These are phyloP conservation scores for Buddleja alternifolia DNA, from an alignment of 257 asterid genomes.

Conservation along the genomic window DNA sequence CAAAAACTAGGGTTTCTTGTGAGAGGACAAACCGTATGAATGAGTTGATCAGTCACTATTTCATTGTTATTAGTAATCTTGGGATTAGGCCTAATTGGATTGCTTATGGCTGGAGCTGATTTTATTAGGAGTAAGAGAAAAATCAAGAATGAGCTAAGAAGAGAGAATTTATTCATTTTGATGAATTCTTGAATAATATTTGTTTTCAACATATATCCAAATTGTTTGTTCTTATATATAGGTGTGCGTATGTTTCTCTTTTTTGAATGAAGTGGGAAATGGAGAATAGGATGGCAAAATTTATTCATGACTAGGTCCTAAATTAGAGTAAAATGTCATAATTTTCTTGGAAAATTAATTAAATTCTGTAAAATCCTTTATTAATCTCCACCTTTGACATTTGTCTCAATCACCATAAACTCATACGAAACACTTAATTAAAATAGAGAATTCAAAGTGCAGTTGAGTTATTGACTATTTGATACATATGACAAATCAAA, in stretches of 20 bases:
- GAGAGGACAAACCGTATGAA: not conserved
- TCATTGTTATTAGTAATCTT: not conserved
- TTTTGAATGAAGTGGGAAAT: not conserved
- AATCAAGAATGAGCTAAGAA: not conserved
- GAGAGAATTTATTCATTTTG: not conserved
- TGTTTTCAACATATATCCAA: not conserved
- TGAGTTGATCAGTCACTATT: conserved; percentile 12
- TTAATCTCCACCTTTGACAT: too few species aligned
- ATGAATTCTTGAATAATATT: not conserved
- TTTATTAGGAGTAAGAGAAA: not conserved
- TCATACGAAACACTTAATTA: too few species aligned
- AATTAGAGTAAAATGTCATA: not conserved
- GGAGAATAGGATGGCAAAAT: not conserved
- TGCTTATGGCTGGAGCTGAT: not conserved
- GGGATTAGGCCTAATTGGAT: not conserved
- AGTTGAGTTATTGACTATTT: too few species aligned
- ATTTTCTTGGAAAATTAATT: too few species aligned
- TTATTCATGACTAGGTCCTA: not conserved
- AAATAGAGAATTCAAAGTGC: too few species aligned
- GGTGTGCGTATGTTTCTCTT: not conserved
- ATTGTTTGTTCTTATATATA: not conserved
- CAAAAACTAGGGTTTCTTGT: conserved; percentile 12
- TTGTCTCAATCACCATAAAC: too few species aligned
- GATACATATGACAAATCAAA: too few species aligned
- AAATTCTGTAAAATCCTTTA: too few species aligned